phyloP scores from a whole-genome alignment of 1,139 yeast species.

The Hyphopichia wangnamkhiaoensis region DNA sequence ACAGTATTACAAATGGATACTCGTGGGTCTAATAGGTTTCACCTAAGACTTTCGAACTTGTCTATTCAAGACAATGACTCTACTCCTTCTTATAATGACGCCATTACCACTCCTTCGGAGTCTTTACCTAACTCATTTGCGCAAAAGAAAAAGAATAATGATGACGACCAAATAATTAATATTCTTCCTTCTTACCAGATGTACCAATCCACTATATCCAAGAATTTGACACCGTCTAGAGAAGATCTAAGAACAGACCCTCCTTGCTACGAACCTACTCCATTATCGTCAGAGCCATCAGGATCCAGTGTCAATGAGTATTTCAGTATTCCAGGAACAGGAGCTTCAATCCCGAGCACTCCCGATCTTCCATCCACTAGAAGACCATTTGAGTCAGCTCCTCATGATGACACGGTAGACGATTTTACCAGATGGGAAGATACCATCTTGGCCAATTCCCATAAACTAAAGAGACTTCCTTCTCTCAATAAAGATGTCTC shows the following conservation, averaged over 20 bases:
- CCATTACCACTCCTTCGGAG: background rate
- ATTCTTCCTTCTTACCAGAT: conserved; percentile 47
- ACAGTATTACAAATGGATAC: background rate
- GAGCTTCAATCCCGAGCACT: conserved; percentile 19
- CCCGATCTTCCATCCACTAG: conserved; percentile 15
- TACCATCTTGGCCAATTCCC: conserved; percentile 37
- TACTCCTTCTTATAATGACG: conserved; percentile 5
- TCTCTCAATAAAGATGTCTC: conserved; percentile 31
- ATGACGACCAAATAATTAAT: conserved; percentile 33
- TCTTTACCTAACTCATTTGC: background rate
- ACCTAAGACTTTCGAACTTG: conserved; percentile 17
- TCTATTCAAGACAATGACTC: conserved; percentile 5
- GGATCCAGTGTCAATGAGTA: conserved; percentile 16
- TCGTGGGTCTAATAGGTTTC: conserved; percentile 14
- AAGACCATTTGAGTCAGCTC: conserved; percentile 7
- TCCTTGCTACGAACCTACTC: conserved; percentile 36
- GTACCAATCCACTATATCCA: conserved; percentile 41
- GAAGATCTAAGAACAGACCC: conserved; percentile 37
- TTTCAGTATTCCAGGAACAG: conserved; percentile 12
- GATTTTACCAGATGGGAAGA: conserved; percentile 25
- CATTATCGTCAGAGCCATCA: conserved; percentile 20
- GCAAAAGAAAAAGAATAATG: conserved; percentile 8
- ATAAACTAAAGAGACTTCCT: conserved; percentile 34
- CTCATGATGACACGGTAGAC: conserved; percentile 10
- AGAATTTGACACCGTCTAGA: conserved; percentile 33